Base-by-base conservation (phyloP, 192 early-diverging fungal genomes). In the Hyaloraphidium curvatum region DNA sequence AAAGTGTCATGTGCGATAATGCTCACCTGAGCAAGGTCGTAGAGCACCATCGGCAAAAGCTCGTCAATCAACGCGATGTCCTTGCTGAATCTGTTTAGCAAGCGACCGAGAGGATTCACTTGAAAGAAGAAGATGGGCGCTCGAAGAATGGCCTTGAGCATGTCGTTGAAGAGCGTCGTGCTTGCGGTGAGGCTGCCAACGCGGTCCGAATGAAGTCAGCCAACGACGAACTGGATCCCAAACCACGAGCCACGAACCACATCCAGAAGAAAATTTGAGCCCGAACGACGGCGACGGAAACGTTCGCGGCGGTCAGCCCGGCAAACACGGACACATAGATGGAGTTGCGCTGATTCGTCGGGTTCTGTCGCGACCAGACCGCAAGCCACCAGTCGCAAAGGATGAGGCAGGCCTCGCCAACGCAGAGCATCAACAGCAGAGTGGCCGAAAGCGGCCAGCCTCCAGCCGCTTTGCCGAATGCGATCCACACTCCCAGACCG, bases 41-140 rank as follows among this genome's bases (percentile, higher is more conserved):
- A 31, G 29, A 53, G 30, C 23, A 33, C 29, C 22, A 53, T 16
- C 9, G 39, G 39, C 1, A 40, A 53, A 37, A 53, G 52, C 52
- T 41, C 52, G 39, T 53, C 52, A 48, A 53, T 14, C 16, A 41
- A 53, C 26, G 30, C 52, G 23, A 39, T 23, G n/a, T 53, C 52
- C 39, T 53, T 53, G 0, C 23, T 27, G n/a, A 53, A 53, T 53
- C 52, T 27, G n/a, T 53, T 53, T 2, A 53, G 30, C 30, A 53
- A 39, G 23, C 52, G 23, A 17, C 52, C 52, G 19, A 31, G 39
- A 21, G 52, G 52, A 2, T 30, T 53, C 0, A 41, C 39, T 39
- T 53, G 30, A 17, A 53, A 53, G n/a, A 53, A 53, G 0, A 16
- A 19, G 1, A 48, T 48, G 26, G 43, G 43, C 13, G 43, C 43